Conservation (phyloP, 2,329 filamentous ascomycete species). For the Fusarium neocosmosporiellum region DNA sequence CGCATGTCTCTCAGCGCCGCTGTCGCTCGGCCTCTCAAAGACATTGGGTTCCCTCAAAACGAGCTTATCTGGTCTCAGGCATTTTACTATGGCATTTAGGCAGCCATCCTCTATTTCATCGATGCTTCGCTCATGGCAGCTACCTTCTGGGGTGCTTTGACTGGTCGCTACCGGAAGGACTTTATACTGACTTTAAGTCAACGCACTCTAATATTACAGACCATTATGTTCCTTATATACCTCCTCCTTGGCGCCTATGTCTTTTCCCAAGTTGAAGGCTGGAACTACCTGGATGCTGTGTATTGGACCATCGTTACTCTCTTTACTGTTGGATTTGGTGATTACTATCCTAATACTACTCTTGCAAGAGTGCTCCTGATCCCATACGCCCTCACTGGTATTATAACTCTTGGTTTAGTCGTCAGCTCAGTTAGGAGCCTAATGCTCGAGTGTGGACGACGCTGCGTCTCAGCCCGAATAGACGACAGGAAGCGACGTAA, state of each 20-base stretch:
- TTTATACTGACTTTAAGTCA: constrained; percentile 84
- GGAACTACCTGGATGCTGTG: constrained; percentile 80
- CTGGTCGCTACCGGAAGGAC: constrained; percentile 77
- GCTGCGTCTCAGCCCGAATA: constrained; percentile 66
- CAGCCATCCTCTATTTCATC: constrained; percentile 83
- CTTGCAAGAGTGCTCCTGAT: constrained; percentile 78
- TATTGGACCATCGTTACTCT: constrained; percentile 83
- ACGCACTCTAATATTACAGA: constrained; percentile 89
- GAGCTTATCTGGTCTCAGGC: constrained; percentile 80
- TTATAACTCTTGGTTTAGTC: constrained; percentile 86
- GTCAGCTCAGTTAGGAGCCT: constrained; percentile 81
- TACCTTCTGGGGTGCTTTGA: constrained; percentile 81
- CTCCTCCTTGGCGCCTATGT: constrained; percentile 80
- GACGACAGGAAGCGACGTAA: constrained; percentile 67
- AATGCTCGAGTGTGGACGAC: constrained; percentile 67
- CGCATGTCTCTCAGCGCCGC: constrained; percentile 76
- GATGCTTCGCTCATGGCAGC: constrained; percentile 80
- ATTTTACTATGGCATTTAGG: constrained; percentile 89
- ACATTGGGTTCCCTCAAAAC: constrained; percentile 50
- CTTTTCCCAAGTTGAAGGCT: constrained; percentile 78
- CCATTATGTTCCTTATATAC: constrained; percentile 86
- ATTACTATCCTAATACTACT: constrained; percentile 59
- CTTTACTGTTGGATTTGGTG: constrained; percentile 72
- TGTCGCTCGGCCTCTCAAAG: constrained; percentile 66
- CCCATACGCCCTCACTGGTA: constrained; percentile 84